Conservation (phyloP, 2,329 filamentous ascomycete genomes). For the Botrytis aclada region DNA sequence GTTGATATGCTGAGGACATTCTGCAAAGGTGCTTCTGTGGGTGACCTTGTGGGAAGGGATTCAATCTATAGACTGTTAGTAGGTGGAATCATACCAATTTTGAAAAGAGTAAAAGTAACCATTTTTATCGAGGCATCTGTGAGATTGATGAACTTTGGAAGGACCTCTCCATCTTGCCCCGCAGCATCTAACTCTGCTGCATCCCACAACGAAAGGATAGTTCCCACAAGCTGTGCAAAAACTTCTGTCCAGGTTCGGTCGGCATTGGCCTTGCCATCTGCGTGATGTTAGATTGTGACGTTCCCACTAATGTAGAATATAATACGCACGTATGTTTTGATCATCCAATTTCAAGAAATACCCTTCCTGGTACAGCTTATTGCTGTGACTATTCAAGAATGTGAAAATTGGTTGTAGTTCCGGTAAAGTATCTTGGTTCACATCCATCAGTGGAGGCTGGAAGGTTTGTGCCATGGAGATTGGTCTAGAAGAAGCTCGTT, state of each 20-base stretch:
- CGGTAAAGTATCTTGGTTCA: constrained; percentile 79
- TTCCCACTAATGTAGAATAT: constrained; percentile 16
- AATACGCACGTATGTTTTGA: constrained; percentile 76
- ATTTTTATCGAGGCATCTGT: constrained; percentile 98
- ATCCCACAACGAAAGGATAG: constrained; percentile 93
- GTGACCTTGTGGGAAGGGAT: constrained; percentile 78
- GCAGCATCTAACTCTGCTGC: constrained; percentile 86
- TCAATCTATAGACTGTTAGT: constrained; percentile 61
- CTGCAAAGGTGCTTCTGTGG: constrained; percentile 75
- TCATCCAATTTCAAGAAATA: constrained; percentile 98
- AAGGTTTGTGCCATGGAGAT: constrained; percentile 84
- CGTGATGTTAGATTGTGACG: constrained; percentile 35
- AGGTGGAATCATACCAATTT: constrained; percentile 22
- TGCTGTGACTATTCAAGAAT: constrained; percentile 89
- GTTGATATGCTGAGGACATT: constrained; percentile 96
- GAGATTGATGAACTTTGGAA: constrained; percentile 92
- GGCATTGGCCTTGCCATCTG: constrained; percentile 80
- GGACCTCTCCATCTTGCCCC: constrained; percentile 77
- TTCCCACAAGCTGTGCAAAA: constrained; percentile 94
- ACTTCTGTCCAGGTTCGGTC: constrained; percentile 94
- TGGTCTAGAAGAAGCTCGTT: constrained; percentile 58
- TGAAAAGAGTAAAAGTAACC: constrained; percentile 52
- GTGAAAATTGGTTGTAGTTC: constrained; percentile 93
- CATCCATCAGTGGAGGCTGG: constrained; percentile 81
- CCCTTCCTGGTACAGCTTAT: constrained; percentile 96